These are phyloP conservation scores for Penicillium crustosum DNA, from an alignment of 2,329 filamentous ascomycete genomes.

Conservation along the genomic window DNA sequence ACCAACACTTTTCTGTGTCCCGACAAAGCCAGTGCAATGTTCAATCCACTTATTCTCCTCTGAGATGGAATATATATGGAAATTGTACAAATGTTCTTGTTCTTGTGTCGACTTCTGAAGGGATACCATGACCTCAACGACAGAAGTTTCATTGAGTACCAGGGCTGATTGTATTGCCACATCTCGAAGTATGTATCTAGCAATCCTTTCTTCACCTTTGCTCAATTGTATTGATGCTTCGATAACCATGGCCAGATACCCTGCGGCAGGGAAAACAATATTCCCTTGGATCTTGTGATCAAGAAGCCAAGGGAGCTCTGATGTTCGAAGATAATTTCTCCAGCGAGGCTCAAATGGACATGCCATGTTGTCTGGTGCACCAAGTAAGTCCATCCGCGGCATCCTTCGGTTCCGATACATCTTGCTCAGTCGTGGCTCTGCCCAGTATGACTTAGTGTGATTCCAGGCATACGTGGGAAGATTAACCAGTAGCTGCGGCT, in stretches of 20 bases:
- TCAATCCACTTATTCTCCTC: slow-evolving; percentile 27
- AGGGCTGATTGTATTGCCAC: slow-evolving; percentile 26
- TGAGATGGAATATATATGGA: slow-evolving; percentile 24
- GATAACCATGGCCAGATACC: slow-evolving; percentile 31
- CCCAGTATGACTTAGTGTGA: slow-evolving; percentile 27
- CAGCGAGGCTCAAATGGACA: slow-evolving; percentile 26
- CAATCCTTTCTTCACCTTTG: neutral
- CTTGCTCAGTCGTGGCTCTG: slow-evolving; percentile 26
- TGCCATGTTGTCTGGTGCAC: slow-evolving; percentile 12
- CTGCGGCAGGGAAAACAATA: slow-evolving; percentile 32
- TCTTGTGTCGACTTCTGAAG: slow-evolving; percentile 3
- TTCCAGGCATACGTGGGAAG: slow-evolving; percentile 33
- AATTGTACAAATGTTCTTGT: slow-evolving; percentile 14
- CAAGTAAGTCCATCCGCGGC: slow-evolving; percentile 29
- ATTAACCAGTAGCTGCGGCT: slow-evolving; percentile 19
- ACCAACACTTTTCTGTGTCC: neutral
- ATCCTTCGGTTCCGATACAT: slow-evolving; percentile 20
- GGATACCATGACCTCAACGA: slow-evolving; percentile 19
- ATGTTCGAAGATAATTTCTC: slow-evolving; percentile 30
- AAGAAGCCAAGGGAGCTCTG: slow-evolving; percentile 32
- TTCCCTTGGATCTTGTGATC: slow-evolving; percentile 28
- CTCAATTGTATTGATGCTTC: slow-evolving; percentile 25
- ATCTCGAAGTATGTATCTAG: slow-evolving; percentile 19
- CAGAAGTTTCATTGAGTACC: slow-evolving; percentile 21
- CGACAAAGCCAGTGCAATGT: slow-evolving; percentile 23